Evolutionary conservation across 345 rosid genomes (phyloP), one percentile per base, ranked within the genome.

Genomic region (Lumnitzera racemosa): DNA sequence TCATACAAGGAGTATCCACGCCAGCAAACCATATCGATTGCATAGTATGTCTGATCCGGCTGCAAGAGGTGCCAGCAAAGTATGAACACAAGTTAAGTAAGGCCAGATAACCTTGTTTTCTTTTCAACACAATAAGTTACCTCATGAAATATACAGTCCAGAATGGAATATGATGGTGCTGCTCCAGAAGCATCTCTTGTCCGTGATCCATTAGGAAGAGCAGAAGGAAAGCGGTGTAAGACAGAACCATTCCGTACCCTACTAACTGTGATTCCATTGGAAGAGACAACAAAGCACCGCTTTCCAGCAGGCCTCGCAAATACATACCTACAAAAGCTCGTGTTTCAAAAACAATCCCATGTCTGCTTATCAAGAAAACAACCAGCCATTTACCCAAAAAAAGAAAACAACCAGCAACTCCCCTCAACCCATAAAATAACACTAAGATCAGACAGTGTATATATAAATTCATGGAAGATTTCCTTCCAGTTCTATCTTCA

Each of bases 101-200:
- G 20, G 13, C 9, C 13, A 46, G 15, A 57, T 27, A 10, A 13
- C 0, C 56, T 17, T 36, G 8, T 24, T 0, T 8, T 8, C 55
- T 48, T 24, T 27, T 53, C 9, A 16, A 47, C 31, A 57, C 53
- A 6, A 14, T 36, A 23, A 48, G 56, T 56, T 60, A 91, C 98
- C 90, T 94, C 99, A 36, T 94, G 99, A 72, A 86, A 94, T 64
- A 94, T 90, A 70, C 97, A 94, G 62, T 94, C 99, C 11, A 94
- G 81, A 72, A 94, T 90, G 62, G 79, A 88, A 65, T 90, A 94
- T 0, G 90, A 87, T 15, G 77, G 88, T 47, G 83, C 79, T 7
- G 97, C 72, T 7, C 97, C 91, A 1, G 91, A 77, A 36, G 55
- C 63, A 29, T 81, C 89, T 70, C 83, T 82, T 20, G 73, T 77